Conservation (phyloP, 768 basidiomycete genomes). For the Termitomyces sp. region DNA sequence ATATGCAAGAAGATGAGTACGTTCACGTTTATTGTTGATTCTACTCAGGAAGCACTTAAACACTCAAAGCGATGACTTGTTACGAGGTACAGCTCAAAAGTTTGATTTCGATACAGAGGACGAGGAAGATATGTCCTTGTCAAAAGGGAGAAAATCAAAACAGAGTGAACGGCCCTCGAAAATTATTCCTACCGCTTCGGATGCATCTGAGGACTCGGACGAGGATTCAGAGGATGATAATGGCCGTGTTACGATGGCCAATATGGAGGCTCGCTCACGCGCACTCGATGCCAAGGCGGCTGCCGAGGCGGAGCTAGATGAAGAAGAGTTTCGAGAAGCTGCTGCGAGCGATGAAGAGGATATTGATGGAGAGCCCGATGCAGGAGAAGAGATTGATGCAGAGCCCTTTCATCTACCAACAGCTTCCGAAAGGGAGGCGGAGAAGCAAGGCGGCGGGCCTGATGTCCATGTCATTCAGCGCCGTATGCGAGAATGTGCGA, state of each 20-base stretch:
- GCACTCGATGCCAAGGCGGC: conserved; percentile 67
- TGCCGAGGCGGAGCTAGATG: conserved; percentile 65
- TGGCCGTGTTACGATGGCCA: conserved; percentile 62
- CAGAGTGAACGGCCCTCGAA: conserved; percentile 42
- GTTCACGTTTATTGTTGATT: conserved; percentile 10
- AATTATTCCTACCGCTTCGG: conserved; percentile 47
- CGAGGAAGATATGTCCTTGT: conserved; percentile 33
- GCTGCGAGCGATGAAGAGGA: conserved; percentile 45
- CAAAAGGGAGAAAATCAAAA: conserved; percentile 48
- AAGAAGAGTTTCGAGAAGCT: conserved; percentile 59
- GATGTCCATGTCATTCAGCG: conserved; percentile 74
- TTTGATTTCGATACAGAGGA: conserved; percentile 63
- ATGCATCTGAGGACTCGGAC: conserved; percentile 44
- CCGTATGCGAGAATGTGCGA: conserved; percentile 74
- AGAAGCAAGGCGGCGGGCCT: conserved; percentile 62
- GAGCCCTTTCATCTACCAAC: conserved; percentile 66
- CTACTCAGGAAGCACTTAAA: conserved; percentile 6
- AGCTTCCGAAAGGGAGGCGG: conserved; percentile 64
- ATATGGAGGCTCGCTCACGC: conserved; percentile 78
- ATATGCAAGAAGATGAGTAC: conserved; percentile 44
- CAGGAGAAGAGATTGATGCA: conserved; percentile 41
- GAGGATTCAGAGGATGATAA: conserved; percentile 46
- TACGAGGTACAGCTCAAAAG: conserved; percentile 49
- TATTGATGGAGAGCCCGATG: conserved; percentile 36
- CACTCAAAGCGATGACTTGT: conserved; percentile 40